Conservation (phyloP, 2,329 filamentous ascomycete genomes). For the Aspergillus sp. region DNA sequence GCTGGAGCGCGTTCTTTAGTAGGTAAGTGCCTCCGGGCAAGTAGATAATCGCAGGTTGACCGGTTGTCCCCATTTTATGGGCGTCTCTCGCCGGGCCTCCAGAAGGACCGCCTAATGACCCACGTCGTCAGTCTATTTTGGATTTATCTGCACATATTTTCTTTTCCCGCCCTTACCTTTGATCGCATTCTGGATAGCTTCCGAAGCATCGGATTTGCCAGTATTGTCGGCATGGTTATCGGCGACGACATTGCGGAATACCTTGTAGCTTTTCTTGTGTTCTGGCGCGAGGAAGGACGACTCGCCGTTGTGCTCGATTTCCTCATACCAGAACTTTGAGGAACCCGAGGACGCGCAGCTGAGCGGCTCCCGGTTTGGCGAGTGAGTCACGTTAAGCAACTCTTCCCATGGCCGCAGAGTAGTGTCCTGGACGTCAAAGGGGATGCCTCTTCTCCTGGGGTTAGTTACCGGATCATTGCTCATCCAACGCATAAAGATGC, state of each 20-base stretch:
- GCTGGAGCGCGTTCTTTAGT: constrained; percentile 24
- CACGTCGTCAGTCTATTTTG: neutral
- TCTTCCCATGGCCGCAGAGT: constrained; percentile 20
- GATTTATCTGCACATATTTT: too few relatives aligned
- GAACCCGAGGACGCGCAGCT: constrained; percentile 1
- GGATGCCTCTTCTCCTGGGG: constrained; percentile 18
- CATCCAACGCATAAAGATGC: neutral
- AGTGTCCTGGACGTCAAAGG: constrained; percentile 20
- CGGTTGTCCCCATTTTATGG: constrained; percentile 30
- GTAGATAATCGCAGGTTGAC: constrained; percentile 32
- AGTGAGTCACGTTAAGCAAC: constrained; percentile 11
- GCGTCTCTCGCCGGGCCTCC: constrained; percentile 26
- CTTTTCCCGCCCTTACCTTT: constrained; percentile 18
- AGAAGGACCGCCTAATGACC: constrained; percentile 21
- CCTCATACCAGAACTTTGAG: constrained; percentile 29
- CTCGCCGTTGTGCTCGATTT: constrained; percentile 29
- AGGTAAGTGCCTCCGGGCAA: constrained; percentile 32
- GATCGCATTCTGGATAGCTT: constrained; percentile 31
- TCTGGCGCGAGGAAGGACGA: constrained; percentile 26
- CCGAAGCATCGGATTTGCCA: constrained; percentile 28
- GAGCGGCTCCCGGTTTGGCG: constrained; percentile 2
- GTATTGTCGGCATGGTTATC: constrained; percentile 37
- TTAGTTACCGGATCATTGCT: neutral
- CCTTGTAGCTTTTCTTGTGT: constrained; percentile 30
- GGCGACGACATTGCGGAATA: constrained; percentile 38